phyloP scores from a whole-genome alignment of 148 eudicot genomes.

The Camellia sinensis region DNA sequence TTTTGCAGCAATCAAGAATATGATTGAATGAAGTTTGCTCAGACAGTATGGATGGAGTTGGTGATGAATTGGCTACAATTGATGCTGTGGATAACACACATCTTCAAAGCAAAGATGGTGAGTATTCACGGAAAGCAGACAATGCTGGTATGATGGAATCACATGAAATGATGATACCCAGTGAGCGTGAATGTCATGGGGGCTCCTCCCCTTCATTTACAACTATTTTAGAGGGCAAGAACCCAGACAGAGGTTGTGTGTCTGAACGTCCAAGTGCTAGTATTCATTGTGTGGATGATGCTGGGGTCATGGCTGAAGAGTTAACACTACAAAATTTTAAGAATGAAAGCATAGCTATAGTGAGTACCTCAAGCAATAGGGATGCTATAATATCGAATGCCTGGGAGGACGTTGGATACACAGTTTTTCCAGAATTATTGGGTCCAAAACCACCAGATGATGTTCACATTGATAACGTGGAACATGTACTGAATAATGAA shows the following conservation, averaged over 20 bases:
- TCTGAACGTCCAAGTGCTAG: constrained; percentile 41
- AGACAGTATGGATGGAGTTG: constrained; percentile 48
- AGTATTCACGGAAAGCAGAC: constrained; percentile 28
- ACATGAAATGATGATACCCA: constrained; percentile 37
- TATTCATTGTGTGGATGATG: constrained; percentile 28
- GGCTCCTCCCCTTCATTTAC: constrained; percentile 42
- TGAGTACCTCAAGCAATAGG: constrained; percentile 31
- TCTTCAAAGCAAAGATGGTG: constrained; percentile 42
- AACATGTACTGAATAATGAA: constrained; percentile 24
- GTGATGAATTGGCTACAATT: constrained; percentile 38
- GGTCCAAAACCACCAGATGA: constrained; percentile 30
- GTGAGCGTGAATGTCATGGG: constrained; percentile 37
- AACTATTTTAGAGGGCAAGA: constrained; percentile 45
- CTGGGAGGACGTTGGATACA: constrained; percentile 32
- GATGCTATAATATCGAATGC: constrained; percentile 26
- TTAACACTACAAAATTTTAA: constrained; percentile 46
- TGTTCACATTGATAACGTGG: constrained; percentile 19
- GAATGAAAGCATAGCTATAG: constrained; percentile 27
- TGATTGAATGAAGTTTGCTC: constrained; percentile 3
- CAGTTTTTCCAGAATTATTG: constrained; percentile 30
- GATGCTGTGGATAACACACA: constrained; percentile 34
- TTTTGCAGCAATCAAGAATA: constrained; percentile 7
- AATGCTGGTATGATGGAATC: constrained; percentile 33
- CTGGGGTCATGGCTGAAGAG: constrained; percentile 67
- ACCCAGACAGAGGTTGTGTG: constrained; percentile 29